Evolutionary conservation across 371 early-diverging fungal genomes (phyloP).

Genomic region (Syncephalastrum racemosum): DNA sequence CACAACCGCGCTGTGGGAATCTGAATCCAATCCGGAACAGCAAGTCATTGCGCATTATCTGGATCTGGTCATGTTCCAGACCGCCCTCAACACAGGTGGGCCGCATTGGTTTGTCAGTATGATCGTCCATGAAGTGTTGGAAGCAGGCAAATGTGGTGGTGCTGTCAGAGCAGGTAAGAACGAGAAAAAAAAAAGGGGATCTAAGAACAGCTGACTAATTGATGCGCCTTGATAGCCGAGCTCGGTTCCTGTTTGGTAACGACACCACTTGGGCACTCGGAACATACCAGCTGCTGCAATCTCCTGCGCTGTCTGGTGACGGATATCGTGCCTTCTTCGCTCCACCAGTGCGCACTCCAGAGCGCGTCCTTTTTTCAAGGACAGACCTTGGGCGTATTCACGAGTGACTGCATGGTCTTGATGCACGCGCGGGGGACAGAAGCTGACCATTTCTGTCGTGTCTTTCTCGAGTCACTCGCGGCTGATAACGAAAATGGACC

Average conservation of each 20-base stretch:
- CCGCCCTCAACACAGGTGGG: constrained; percentile 46
- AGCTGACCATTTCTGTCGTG: constrained; percentile 18
- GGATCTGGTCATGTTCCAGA: constrained; percentile 49
- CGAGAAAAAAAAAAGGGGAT: neutral
- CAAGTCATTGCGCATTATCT: constrained; percentile 42
- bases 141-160: constrained; percentile 51
- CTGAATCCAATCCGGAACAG: constrained; percentile 12
- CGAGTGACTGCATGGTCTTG: constrained; percentile 44
- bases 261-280: constrained; percentile 31
- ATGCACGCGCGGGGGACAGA: constrained; percentile 26
- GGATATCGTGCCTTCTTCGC: constrained; percentile 32
- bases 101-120: constrained; percentile 46
- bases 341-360: constrained; percentile 23
- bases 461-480: constrained; percentile 34
- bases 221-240: constrained; percentile 28
- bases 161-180: constrained; percentile 55
- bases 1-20: constrained; percentile 31
- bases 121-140: constrained; percentile 47
- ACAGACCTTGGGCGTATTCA: constrained; percentile 53
- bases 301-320: constrained; percentile 39
- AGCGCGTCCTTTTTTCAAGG: constrained; percentile 51
- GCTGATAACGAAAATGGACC: constrained; percentile 24
- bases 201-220: no score
- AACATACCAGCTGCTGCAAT: constrained; percentile 25
- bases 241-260: constrained; percentile 47